Percentiles rank a stretch among this genome's conserved stretches.
phyloP scores from a whole-genome alignment of 1,284 basidiomycete species.

The Sparassis latifolia region DNA sequence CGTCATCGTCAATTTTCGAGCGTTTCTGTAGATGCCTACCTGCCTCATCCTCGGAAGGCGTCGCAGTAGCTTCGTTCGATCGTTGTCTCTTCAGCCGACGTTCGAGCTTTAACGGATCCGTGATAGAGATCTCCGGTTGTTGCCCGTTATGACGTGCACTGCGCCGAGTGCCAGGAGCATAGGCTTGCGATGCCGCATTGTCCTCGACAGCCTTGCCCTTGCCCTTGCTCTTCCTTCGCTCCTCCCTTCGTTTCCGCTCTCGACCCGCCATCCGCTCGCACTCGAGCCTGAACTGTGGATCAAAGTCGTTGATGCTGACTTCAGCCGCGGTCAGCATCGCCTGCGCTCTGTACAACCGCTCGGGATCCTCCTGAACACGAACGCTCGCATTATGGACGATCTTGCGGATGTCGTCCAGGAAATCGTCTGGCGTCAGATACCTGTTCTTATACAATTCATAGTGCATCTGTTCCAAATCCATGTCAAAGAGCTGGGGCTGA shows the following conservation, averaged over 20 bases:
- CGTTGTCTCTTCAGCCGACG: slow-evolving; percentile 66
- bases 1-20: slow-evolving; percentile 39
- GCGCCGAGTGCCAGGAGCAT: slow-evolving; percentile 43
- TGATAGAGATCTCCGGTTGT: slow-evolving; percentile 61
- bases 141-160: slow-evolving; percentile 70
- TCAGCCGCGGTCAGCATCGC: slow-evolving; percentile 87
- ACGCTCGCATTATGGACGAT: slow-evolving; percentile 86
- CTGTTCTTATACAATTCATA: slow-evolving; percentile 79
- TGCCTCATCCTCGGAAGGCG: slow-evolving; percentile 49
- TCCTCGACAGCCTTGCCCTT: slow-evolving; percentile 37
- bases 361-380: slow-evolving; percentile 61
- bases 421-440: slow-evolving; percentile 85
- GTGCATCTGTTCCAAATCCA: slow-evolving; percentile 92
- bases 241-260: slow-evolving; percentile 65
- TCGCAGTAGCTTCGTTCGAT: slow-evolving; percentile 49
- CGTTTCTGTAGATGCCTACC: slow-evolving; percentile 49
- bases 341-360: slow-evolving; percentile 76
- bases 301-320: slow-evolving; percentile 87
- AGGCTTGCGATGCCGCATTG: slow-evolving; percentile 25
- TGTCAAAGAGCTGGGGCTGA: slow-evolving; percentile 53
- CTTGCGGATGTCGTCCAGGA: slow-evolving; percentile 83
- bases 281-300: slow-evolving; percentile 75
- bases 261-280: slow-evolving; percentile 86
- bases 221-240: slow-evolving; percentile 45
- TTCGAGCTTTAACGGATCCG: slow-evolving; percentile 67